A percentile compares a stretch with the other conserved stretches of the same genome.
These are phyloP conservation scores for Lagenaria siceraria DNA, from an alignment of 306 rosid species.

Conservation along the genomic window DNA sequence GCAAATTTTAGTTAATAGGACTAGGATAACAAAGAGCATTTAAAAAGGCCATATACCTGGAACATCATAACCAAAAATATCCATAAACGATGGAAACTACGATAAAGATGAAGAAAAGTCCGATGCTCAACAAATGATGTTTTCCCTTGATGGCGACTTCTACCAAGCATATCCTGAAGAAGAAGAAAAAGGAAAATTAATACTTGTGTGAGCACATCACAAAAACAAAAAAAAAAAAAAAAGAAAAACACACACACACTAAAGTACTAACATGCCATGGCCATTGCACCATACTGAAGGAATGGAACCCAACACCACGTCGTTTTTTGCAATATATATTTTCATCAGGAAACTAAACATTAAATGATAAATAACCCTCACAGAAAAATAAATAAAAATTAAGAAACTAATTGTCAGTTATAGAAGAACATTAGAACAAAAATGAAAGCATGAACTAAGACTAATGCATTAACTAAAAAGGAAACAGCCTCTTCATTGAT, in stretches of 20 bases:
- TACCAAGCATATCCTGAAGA: constrained; percentile 43
- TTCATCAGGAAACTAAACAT: background rate
- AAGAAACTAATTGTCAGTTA: background rate
- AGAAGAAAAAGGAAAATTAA: background rate
- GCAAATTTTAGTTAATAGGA: background rate
- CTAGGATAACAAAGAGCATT: background rate
- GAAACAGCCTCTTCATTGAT: background rate
- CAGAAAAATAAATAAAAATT: background rate
- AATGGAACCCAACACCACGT: background rate
- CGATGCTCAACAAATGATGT: constrained; percentile 98
- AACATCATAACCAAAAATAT: constrained; percentile 95
- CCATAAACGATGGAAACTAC: constrained; percentile 91
- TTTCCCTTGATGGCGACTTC: constrained; percentile 59
- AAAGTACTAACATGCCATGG: background rate
- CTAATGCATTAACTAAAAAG: background rate
- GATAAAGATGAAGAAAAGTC: constrained; percentile 86
- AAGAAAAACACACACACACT: no score
- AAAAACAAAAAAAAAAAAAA: background rate
- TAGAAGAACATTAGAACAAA: background rate
- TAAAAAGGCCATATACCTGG: constrained; percentile 44
- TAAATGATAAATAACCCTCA: background rate
- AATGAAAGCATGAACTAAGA: background rate
- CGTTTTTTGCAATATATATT: background rate
- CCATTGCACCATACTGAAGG: background rate
- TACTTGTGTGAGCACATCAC: background rate